Evolutionary conservation across 495 filamentous ascomycete genomes (phyloP).

Genomic region (Penicillium waksmanii): DNA sequence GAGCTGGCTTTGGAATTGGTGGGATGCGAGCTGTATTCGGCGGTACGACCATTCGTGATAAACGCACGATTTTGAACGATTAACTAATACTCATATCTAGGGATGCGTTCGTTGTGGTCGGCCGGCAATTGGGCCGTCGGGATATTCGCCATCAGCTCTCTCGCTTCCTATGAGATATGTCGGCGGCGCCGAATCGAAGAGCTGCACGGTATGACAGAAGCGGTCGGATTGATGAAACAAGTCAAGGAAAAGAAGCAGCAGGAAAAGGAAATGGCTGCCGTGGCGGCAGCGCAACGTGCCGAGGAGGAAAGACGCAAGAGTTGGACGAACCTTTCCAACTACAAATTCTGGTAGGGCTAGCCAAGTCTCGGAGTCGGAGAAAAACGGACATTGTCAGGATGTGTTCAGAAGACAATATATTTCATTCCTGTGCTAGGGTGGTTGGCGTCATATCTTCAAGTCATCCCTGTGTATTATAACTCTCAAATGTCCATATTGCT

Average conservation of each 20-base stretch:
- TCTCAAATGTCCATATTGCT: constrained; percentile 20
- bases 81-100: constrained; percentile 31
- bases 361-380: constrained; percentile 36
- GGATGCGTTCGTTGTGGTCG: constrained; percentile 47
- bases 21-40: constrained; percentile 71
- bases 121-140: constrained; percentile 86
- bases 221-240: constrained; percentile 77
- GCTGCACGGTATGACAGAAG: constrained; percentile 75
- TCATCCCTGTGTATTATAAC: constrained; percentile 38
- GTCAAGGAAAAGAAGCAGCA: constrained; percentile 70
- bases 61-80: neutral
- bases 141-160: constrained; percentile 64
- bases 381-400: constrained; percentile 37
- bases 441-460: constrained; percentile 30
- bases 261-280: constrained; percentile 62
- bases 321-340: constrained; percentile 53
- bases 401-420: constrained; percentile 38
- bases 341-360: constrained; percentile 52
- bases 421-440: constrained; percentile 22
- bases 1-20: constrained; percentile 72
- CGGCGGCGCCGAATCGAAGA: constrained; percentile 70
- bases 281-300: constrained; percentile 42
- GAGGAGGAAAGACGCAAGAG: constrained; percentile 56
- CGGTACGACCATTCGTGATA: constrained; percentile 53
- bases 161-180: constrained; percentile 80